A percentile compares a stretch with the other conserved stretches of the same genome.
Evolutionary conservation across 306 rosid genomes (phyloP).

Genomic region (Begonia fuchsioides): DNA sequence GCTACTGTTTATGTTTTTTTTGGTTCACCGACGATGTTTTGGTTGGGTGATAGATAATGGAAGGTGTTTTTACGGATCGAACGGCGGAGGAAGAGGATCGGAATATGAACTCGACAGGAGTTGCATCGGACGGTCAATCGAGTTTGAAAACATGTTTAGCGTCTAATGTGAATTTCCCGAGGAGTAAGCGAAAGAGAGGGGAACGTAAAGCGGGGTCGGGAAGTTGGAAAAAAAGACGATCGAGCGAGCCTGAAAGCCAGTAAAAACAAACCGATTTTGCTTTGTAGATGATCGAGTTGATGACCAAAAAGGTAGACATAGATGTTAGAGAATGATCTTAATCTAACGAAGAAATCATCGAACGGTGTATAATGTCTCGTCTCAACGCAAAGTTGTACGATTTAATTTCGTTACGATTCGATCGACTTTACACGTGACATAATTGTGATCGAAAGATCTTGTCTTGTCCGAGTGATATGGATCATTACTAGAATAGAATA

Average conservation of each 20-base stretch:
- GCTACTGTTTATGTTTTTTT: background rate
- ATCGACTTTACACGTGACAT: too few relatives aligned
- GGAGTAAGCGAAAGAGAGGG: slow-evolving; percentile 65
- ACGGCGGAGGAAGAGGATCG: slow-evolving; percentile 27
- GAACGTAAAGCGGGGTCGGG: slow-evolving; percentile 70
- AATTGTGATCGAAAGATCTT: too few relatives aligned
- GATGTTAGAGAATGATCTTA: too few relatives aligned
- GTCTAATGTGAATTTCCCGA: slow-evolving; percentile 37
- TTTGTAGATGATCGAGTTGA: too few relatives aligned
- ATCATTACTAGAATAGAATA: too few relatives aligned
- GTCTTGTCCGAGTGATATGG: too few relatives aligned
- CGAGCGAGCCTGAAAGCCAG: slow-evolving; percentile 51
- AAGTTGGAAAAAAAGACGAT: slow-evolving; percentile 64
- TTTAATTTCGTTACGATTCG: too few relatives aligned
- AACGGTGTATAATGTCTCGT: too few relatives aligned
- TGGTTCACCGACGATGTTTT: background rate
- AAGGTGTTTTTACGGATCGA: slow-evolving; percentile 29
- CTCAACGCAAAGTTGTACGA: too few relatives aligned
- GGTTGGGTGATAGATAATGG: slow-evolving; percentile 39
- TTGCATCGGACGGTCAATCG: slow-evolving; percentile 33
- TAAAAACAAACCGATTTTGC: too few relatives aligned
- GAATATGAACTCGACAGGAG: slow-evolving; percentile 6
- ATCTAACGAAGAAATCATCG: too few relatives aligned
- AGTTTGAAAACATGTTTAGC: slow-evolving; percentile 33
- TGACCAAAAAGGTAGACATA: too few relatives aligned